Conservation (phyloP, 164 flowering plant genomes). For the Berberis thunbergii region DNA sequence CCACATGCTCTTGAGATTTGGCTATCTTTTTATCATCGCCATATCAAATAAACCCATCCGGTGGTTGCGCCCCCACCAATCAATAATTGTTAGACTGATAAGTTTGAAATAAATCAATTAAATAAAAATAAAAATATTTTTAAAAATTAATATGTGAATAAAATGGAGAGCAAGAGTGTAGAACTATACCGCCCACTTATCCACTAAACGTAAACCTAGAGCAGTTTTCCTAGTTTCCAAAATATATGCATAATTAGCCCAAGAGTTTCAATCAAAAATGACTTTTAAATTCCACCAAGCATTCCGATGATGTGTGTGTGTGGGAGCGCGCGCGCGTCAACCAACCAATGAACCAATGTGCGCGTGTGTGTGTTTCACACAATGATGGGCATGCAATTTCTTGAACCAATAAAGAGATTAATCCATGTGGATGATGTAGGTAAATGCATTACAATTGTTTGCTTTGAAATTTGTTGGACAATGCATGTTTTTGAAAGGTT, state of each 20-base stretch:
- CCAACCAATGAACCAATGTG: too few relatives aligned
- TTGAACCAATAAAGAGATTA: too few relatives aligned
- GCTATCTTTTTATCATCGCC: constrained; percentile 91
- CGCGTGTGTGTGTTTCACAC: too few relatives aligned
- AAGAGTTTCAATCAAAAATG: too few relatives aligned
- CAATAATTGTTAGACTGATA: constrained; percentile 42
- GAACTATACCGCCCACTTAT: constrained; percentile 90
- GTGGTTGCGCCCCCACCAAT: constrained; percentile 96
- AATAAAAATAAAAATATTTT: background rate
- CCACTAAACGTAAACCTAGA: constrained; percentile 93
- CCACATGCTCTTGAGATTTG: constrained; percentile 90
- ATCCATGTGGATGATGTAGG: too few relatives aligned
- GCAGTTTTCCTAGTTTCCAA: constrained; percentile 97
- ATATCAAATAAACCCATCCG: constrained; percentile 95
- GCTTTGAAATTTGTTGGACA: too few relatives aligned
- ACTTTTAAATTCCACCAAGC: too few relatives aligned
- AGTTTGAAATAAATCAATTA: background rate
- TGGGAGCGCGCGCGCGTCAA: too few relatives aligned
- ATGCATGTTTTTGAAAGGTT: too few relatives aligned
- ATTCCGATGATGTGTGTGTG: too few relatives aligned
- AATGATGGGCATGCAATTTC: too few relatives aligned
- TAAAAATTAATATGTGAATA: constrained; percentile 7
- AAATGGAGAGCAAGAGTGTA: constrained; percentile 15
- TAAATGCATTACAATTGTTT: too few relatives aligned
- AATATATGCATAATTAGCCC: constrained; percentile 16